Percentiles rank a stretch among this genome's conserved stretches.
Conservation (phyloP, 371 early-diverging fungal genomes). For the Syncephalastrum racemosum region DNA sequence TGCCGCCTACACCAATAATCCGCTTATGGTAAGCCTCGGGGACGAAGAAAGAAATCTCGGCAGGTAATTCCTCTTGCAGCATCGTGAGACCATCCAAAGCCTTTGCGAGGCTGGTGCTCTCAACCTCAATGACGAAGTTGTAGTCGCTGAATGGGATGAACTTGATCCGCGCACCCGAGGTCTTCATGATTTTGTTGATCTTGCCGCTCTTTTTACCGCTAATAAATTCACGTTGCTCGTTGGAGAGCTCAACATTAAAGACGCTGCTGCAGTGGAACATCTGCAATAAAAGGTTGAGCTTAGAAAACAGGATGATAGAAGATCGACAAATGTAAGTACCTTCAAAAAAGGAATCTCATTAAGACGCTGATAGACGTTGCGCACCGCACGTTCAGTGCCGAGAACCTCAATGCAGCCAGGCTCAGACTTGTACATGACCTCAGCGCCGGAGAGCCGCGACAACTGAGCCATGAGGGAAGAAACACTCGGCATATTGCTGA, state of each 20-base stretch:
- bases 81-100: slow-evolving; percentile 70
- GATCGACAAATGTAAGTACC: slow-evolving; percentile 7
- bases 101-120: slow-evolving; percentile 52
- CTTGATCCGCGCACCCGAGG: slow-evolving; percentile 65
- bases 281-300: background rate
- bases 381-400: slow-evolving; percentile 59
- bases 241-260: slow-evolving; percentile 65
- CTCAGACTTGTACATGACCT: slow-evolving; percentile 49
- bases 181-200: slow-evolving; percentile 87
- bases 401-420: slow-evolving; percentile 59
- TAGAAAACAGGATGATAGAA: background rate
- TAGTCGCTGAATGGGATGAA: slow-evolving; percentile 66
- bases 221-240: slow-evolving; percentile 89
- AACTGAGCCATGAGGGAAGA: slow-evolving; percentile 44
- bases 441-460: slow-evolving; percentile 57
- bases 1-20: slow-evolving; percentile 94
- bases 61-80: slow-evolving; percentile 84
- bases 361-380: slow-evolving; percentile 55
- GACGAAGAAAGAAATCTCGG: slow-evolving; percentile 85
- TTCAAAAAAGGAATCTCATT: slow-evolving; percentile 50
- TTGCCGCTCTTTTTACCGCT: slow-evolving; percentile 96
- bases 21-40: slow-evolving; percentile 91
- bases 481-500: slow-evolving; percentile 36
- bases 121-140: slow-evolving; percentile 77
- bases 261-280: slow-evolving; percentile 36